Evolutionary conservation across 1,284 basidiomycete genomes (phyloP).

Genomic region (Malassezia pachydermatis): DNA sequence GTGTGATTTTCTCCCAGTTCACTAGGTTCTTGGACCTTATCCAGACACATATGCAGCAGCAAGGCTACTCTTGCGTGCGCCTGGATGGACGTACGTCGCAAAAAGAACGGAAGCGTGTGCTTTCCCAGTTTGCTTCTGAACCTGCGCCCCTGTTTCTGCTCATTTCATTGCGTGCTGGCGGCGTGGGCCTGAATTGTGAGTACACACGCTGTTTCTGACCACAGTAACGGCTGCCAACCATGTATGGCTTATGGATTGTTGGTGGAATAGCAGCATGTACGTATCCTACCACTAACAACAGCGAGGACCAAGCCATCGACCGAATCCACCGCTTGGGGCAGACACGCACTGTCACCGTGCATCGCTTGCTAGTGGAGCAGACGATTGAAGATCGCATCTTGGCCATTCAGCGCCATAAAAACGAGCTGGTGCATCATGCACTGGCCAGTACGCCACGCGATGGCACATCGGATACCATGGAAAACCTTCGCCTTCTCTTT

Average conservation of each 20-base stretch:
- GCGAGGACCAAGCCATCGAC: slow-evolving; percentile 63
- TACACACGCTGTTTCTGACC: not conserved
- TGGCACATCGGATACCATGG: slow-evolving; percentile 24
- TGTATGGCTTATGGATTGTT: slow-evolving; percentile 44
- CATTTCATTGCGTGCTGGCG: slow-evolving; percentile 83
- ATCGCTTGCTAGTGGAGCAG: slow-evolving; percentile 81
- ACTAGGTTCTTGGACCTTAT: slow-evolving; percentile 49
- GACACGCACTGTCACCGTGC: slow-evolving; percentile 76
- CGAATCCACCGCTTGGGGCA: slow-evolving; percentile 72
- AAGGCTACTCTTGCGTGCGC: slow-evolving; percentile 28
- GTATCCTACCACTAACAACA: slow-evolving; percentile 4
- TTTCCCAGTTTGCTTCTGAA: slow-evolving; percentile 65
- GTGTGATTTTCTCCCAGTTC: slow-evolving; percentile 50
- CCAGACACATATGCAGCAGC: slow-evolving; percentile 26
- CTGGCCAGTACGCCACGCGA: slow-evolving; percentile 15
- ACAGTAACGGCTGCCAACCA: slow-evolving; percentile 38
- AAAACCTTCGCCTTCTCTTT: slow-evolving; percentile 40
- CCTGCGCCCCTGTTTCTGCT: slow-evolving; percentile 78
- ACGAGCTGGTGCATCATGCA: slow-evolving; percentile 62
- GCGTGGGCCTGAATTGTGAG: slow-evolving; percentile 58
- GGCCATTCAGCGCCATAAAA: slow-evolving; percentile 86
- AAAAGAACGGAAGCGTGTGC: slow-evolving; percentile 65
- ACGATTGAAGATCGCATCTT: slow-evolving; percentile 64
- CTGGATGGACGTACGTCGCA: slow-evolving; percentile 89
- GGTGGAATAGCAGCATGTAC: slow-evolving; percentile 38